Percentiles rank a stretch among this genome's conserved stretches.
Conservation (phyloP, 2,329 filamentous ascomycete genomes). For the Diaporthe destruens region DNA sequence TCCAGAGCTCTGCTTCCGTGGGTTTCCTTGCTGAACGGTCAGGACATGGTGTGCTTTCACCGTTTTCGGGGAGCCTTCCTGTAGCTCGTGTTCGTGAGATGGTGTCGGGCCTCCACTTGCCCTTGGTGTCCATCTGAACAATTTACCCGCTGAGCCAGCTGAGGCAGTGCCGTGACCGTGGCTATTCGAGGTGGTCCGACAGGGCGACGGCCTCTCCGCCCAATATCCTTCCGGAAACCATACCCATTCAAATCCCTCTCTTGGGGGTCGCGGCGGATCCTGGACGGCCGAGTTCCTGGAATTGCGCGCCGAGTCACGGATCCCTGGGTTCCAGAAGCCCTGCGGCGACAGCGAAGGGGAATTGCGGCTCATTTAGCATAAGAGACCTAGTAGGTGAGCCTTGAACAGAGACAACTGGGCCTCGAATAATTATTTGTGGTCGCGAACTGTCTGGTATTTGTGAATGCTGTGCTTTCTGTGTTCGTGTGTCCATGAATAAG, state of each 20-base stretch:
- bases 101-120: neutral
- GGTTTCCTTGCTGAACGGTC: neutral
- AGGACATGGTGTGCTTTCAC: constrained; percentile 47
- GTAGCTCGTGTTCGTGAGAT: constrained; percentile 1
- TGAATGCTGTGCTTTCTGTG: neutral
- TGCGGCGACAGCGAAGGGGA: constrained; percentile 41
- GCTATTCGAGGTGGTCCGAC: constrained; percentile 16
- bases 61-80: constrained; percentile 43
- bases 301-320: constrained; percentile 7
- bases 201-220: constrained; percentile 63
- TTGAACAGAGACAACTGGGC: neutral
- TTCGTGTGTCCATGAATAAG: too few relatives aligned
- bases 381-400: too few relatives aligned
- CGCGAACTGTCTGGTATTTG: neutral
- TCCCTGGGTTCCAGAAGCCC: constrained; percentile 20
- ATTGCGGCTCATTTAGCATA: constrained; percentile 34
- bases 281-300: constrained; percentile 44
- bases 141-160: constrained; percentile 56
- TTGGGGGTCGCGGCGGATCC: constrained; percentile 68
- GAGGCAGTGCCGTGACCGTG: neutral
- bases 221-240: constrained; percentile 74
- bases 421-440: neutral
- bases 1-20: neutral
- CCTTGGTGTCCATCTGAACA: constrained; percentile 36
- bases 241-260: constrained; percentile 70